phyloP scores from a whole-genome alignment of 257 asterid genomes.

The Gardenia jasminoides region DNA sequence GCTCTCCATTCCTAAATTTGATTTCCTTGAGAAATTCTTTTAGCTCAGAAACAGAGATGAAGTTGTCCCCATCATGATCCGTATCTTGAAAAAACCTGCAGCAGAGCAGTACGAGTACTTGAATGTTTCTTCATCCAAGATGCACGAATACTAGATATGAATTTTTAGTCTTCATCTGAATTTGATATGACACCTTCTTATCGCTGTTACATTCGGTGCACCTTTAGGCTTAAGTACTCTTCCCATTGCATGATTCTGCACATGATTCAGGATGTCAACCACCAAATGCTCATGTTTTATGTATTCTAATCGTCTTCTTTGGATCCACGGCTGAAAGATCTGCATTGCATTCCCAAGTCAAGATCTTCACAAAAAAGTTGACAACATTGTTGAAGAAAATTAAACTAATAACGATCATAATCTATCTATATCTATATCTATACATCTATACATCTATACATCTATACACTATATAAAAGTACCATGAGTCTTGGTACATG shows the following conservation, averaged over 20 bases:
- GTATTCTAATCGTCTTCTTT: slow-evolving; percentile 45
- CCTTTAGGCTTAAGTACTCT: slow-evolving; percentile 41
- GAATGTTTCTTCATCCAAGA: background rate
- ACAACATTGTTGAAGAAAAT: background rate
- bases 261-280: slow-evolving; percentile 47
- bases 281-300: slow-evolving; percentile 61
- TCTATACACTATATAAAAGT: too few relatives aligned
- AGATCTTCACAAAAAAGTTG: background rate
- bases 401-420: background rate
- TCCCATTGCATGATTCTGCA: slow-evolving; percentile 45
- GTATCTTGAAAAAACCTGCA: slow-evolving; percentile 38
- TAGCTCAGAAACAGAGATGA: slow-evolving; percentile 42
- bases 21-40: slow-evolving; percentile 41
- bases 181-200: slow-evolving; percentile 38
- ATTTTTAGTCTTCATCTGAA: background rate
- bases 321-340: slow-evolving; percentile 68
- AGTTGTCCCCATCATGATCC: slow-evolving; percentile 47
- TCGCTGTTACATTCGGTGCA: slow-evolving; percentile 47
- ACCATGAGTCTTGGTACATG: too few relatives aligned
- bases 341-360: slow-evolving; percentile 19
- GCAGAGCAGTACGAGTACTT: background rate
- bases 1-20: slow-evolving; percentile 23
- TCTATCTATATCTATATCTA: too few relatives aligned
- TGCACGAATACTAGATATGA: too few relatives aligned
- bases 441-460: too few relatives aligned